Percentiles rank a stretch among this genome's conserved stretches.
Evolutionary conservation across 805 yeast genomes (phyloP).

Genomic region (Saturnispora hagleri): DNA sequence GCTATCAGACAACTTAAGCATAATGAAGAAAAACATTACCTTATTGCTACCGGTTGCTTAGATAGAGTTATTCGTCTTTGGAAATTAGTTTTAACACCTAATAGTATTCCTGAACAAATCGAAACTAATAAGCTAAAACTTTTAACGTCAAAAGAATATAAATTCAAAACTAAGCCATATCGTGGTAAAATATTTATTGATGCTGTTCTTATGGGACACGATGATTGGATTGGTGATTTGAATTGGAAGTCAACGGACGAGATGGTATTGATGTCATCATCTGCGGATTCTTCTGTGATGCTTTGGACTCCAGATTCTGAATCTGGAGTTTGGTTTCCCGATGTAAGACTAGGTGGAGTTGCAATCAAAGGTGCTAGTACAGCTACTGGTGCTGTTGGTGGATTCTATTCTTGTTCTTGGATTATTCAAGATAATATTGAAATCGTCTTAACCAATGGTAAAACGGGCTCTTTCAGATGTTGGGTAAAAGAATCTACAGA

Average conservation of each 20-base stretch:
- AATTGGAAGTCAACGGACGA: conserved; percentile 63
- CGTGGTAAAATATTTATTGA: conserved; percentile 60
- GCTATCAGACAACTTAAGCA: conserved; percentile 38
- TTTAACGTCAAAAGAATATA: conserved; percentile 65
- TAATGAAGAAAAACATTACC: conserved; percentile 35
- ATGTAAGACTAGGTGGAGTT: conserved; percentile 77
- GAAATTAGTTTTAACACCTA: conserved; percentile 56
- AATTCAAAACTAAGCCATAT: conserved; percentile 37
- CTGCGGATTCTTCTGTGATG: conserved; percentile 91
- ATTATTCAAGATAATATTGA: conserved; percentile 32
- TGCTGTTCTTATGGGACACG: conserved; percentile 94
- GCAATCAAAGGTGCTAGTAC: conserved; percentile 96
- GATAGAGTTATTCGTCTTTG: conserved; percentile 88
- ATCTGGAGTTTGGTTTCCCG: conserved; percentile 87
- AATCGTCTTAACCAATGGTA: conserved; percentile 71
- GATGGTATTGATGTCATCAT: conserved; percentile 63
- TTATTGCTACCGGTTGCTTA: conserved; percentile 86
- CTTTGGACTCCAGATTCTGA: conserved; percentile 83
- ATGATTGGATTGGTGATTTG: conserved; percentile 89
- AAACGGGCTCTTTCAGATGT: conserved; percentile 85
- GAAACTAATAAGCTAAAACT: conserved; percentile 43
- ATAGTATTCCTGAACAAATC: conserved; percentile 37
- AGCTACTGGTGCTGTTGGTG: conserved; percentile 88
- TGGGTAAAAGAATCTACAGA: conserved; percentile 40
- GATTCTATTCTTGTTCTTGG: conserved; percentile 66